Evolutionary conservation across 1,284 basidiomycete species (phyloP).

Genomic region (Leccinum laetum): DNA sequence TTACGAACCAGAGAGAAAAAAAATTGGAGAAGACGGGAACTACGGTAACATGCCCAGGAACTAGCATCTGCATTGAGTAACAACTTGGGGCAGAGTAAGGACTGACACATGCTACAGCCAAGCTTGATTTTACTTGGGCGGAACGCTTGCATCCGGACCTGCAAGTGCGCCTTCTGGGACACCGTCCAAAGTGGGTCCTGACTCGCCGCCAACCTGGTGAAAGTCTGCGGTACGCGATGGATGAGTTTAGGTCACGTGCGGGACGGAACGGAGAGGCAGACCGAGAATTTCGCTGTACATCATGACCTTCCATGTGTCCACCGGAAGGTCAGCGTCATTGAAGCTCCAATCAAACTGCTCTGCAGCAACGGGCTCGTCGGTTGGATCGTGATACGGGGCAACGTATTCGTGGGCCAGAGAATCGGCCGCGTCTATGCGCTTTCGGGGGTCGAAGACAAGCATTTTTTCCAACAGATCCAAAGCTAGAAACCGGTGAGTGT

Average conservation of each 20-base stretch:
- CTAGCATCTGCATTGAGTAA: slow-evolving; percentile 1
- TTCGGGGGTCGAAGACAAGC: slow-evolving; percentile 98
- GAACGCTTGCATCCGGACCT: slow-evolving; percentile 44
- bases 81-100: background rate
- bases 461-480: slow-evolving; percentile 98
- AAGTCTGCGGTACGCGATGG: slow-evolving; percentile 50
- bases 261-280: slow-evolving; percentile 37
- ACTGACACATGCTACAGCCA: slow-evolving; percentile 16
- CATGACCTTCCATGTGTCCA: slow-evolving; percentile 99
- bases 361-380: slow-evolving; percentile 93
- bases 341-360: slow-evolving; percentile 99
- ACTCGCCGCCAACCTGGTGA: slow-evolving; percentile 70
- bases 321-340: slow-evolving; percentile 99
- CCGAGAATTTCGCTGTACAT: slow-evolving; percentile 97
- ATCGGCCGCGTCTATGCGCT: slow-evolving; percentile 92
- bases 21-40: background rate
- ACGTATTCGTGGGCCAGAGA: slow-evolving; percentile 96
- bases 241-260: slow-evolving; percentile 9
- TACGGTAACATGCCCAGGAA: slow-evolving; percentile 18
- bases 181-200: slow-evolving; percentile 37
- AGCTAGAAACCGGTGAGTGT: slow-evolving; percentile 47
- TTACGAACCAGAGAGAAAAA: slow-evolving; percentile 16
- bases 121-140: background rate
- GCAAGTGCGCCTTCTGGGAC: slow-evolving; percentile 67
- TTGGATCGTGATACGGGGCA: slow-evolving; percentile 97